Evolutionary conservation across 805 yeast genomes (phyloP), one percentile per base, ranked within the genome.

Genomic region (Soucietia sequanensis): DNA sequence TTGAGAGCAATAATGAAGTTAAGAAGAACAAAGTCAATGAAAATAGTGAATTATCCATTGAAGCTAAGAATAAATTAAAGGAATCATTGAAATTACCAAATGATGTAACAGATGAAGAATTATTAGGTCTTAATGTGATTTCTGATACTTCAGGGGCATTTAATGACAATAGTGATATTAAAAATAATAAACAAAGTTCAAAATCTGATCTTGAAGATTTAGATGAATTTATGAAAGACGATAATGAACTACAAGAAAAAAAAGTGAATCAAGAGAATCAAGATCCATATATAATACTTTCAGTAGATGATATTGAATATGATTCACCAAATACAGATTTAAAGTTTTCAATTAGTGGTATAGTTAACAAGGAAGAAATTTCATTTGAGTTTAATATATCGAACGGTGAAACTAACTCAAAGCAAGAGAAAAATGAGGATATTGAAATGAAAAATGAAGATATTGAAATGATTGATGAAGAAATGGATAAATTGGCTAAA

Each of bases 81-180:
- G 60, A 60, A 22, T 51, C 70, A 3, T 51, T 67, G 23, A 60
- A 60, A 34, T 43, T 68, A 16, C 43, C 69, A 3, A 50, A 52
- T 23, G 62, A 63, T 34, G 66, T 62, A 15, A 58, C 68, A 1
- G 67, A 64, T 35, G 70, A 64, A 33, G 70, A 68, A 41, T 48
- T 67, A 9, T 36, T 61, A 14, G 62, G 64, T 6, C 47, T 68
- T 29, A 60, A 48, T 45, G 56, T 64, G 2, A 45, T 58, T 2
- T 41, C 58, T 3, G 60, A 58, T 13, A 51, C 46, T n/a, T 46
- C 52, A n/a, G n/a, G n/a, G n/a, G n/a, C n/a, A n/a, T n/a, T n/a
- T n/a, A 35, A 31, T 15, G 44, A 35, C 26, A 34, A 39, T 12
- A 35, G 41, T n/a, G 40, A 35, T 16, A 27, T 43, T 13, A 36